Base-by-base conservation (phyloP, 2,329 filamentous ascomycete genomes). In the Fusarium keratoplasticum region DNA sequence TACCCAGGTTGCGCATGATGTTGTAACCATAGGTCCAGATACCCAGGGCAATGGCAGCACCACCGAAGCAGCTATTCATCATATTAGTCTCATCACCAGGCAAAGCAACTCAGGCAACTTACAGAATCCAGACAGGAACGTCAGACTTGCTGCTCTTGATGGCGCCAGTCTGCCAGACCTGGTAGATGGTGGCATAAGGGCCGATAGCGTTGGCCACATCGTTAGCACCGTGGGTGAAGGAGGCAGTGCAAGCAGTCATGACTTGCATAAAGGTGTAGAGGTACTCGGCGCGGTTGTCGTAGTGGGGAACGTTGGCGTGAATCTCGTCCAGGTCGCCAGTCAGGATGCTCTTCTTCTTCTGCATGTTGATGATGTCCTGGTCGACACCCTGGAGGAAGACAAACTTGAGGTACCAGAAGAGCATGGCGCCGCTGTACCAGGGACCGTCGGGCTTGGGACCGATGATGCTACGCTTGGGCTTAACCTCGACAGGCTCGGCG, bases 191-290 rank as follows among this genome's bases (percentile, higher is more conserved):
- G 2, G 91, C 89, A 77, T 89, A 92, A 2, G 91, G 91, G 2
- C 88, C 90, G 64, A 91, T 87, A 9, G 90, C 89, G 75, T 88
- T 92, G 77, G 88, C 84, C 11, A 93, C 89, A 75, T 93, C 91
- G 80, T 93, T 93, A 73, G 90, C 90, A 27, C 91, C 91, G 81
- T 93, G 90, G 0, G 89, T 89, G 75, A 92, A 92, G 0, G 89
- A 91, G 5, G 90, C 90, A 20, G 90, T 90, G 74, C 87, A 88
- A 14, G 90, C 90, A 11, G 90, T 90, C 82, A 90, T 85, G 76
- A 91, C 82, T 76, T 91, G 89, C 62, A 90, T 84, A 79, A 90
- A 91, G 9, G 87, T 89, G 82, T 89, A 91, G 44, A 89, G 83
- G 80, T 89, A 89, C 81, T 92, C 90, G 4, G 74, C 66, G 0